Conservation (phyloP, 768 basidiomycete genomes). For the Mycena metata region DNA sequence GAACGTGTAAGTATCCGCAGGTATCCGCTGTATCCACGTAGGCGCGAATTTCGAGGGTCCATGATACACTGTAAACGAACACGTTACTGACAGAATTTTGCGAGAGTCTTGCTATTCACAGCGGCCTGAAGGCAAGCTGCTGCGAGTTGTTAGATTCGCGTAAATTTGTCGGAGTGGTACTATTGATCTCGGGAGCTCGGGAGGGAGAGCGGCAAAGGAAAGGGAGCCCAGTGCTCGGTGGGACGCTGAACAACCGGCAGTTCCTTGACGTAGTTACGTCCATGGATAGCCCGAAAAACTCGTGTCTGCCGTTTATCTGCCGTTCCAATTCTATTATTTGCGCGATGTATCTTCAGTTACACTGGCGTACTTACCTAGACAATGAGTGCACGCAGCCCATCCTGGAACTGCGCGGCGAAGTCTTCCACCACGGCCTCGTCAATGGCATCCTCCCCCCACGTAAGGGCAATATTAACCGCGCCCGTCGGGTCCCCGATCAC, state of each 20-base stretch:
- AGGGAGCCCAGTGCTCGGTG: no score
- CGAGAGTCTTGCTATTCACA: conserved; percentile 1
- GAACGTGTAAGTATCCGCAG: no score
- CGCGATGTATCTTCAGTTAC: no score
- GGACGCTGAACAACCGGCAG: no score
- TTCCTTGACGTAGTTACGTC: no score
- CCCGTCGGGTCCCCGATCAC: conserved; percentile 44
- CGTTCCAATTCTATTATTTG: no score
- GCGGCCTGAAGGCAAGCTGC: neutral
- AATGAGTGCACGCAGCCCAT: conserved; percentile 16
- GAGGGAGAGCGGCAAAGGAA: no score
- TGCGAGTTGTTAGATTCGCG: neutral
- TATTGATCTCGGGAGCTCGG: no score
- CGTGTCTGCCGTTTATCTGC: no score
- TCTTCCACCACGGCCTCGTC: conserved; percentile 39
- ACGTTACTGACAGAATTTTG: neutral
- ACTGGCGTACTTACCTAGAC: no score
- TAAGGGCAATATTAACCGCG: no score
- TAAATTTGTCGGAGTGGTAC: neutral
- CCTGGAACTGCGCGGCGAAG: conserved; percentile 41
- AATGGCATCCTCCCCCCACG: conserved; percentile 43
- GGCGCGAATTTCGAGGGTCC: conserved; percentile 21
- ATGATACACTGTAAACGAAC: neutral
- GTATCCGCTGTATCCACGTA: conserved; percentile 2
- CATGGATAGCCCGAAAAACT: no score